A percentile compares a stretch with the other conserved stretches of the same genome.
Evolutionary conservation across 768 basidiomycete species (phyloP).

Genomic region (Lactarius trivialis): DNA sequence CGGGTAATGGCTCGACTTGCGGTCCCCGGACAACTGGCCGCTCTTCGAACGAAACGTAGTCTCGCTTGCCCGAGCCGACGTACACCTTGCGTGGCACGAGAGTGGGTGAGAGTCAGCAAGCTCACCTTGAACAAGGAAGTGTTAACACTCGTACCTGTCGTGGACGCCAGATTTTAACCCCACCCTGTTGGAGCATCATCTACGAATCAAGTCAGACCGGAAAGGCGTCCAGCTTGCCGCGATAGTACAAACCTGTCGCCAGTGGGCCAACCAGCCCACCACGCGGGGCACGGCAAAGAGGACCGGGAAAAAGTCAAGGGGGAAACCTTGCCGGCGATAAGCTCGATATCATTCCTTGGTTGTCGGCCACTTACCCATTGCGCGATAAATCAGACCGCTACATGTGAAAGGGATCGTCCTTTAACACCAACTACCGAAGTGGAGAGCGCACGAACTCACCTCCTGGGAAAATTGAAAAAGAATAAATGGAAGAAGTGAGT

Average conservation of each 20-base stretch:
- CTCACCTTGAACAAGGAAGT: not conserved
- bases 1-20: slow-evolving; percentile 52
- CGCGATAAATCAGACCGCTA: slow-evolving; percentile 85
- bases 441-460: slow-evolving; percentile 29
- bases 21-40: slow-evolving; percentile 50
- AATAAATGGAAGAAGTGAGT: slow-evolving; percentile 1
- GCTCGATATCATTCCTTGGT: slow-evolving; percentile 8
- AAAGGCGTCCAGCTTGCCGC: not conserved
- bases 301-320: slow-evolving; percentile 91
- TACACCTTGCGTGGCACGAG: slow-evolving; percentile 49
- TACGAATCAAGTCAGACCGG: slow-evolving; percentile 28
- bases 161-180: slow-evolving; percentile 92
- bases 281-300: slow-evolving; percentile 89
- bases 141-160: slow-evolving; percentile 49
- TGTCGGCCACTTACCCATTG: slow-evolving; percentile 58
- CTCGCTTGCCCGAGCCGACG: slow-evolving; percentile 65
- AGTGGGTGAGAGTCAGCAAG: not conserved
- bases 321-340: slow-evolving; percentile 59
- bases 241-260: slow-evolving; percentile 60
- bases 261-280: slow-evolving; percentile 90
- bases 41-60: slow-evolving; percentile 61
- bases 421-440: not conserved
- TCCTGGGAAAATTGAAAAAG: slow-evolving; percentile 37
- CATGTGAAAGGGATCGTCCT: not conserved
- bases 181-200: slow-evolving; percentile 88